These are phyloP conservation scores for Ettlia oleoabundans DNA, from an alignment of 139 green algal genomes.

Conservation along the genomic window DNA sequence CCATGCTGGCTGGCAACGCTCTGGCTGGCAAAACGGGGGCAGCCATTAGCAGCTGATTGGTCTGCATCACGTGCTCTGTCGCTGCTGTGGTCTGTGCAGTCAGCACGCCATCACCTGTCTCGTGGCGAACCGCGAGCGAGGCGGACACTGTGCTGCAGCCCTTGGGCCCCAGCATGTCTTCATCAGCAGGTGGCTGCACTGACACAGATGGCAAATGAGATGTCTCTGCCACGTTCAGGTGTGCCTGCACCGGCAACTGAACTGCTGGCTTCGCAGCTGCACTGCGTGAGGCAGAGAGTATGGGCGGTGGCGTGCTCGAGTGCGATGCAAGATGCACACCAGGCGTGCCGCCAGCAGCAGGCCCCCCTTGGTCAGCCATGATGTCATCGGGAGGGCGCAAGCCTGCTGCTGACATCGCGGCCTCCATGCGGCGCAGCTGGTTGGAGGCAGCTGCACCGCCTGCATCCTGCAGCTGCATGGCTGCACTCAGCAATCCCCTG, in stretches of 20 bases:
- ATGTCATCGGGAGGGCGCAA: too few relatives aligned
- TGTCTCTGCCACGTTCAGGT: background rate
- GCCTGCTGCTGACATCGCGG: background rate
- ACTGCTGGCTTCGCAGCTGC: background rate
- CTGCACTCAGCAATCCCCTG: background rate
- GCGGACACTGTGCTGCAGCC: too few relatives aligned
- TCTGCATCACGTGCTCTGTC: too few relatives aligned
- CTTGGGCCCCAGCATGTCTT: too few relatives aligned
- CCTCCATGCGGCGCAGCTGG: conserved; percentile 8
- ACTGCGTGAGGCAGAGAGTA: too few relatives aligned
- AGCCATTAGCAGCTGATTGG: too few relatives aligned
- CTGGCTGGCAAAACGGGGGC: too few relatives aligned
- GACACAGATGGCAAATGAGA: background rate
- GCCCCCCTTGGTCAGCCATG: background rate
- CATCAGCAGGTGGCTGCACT: background rate
- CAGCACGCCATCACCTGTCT: too few relatives aligned
- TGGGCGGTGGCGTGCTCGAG: too few relatives aligned
- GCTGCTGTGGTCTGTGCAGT: background rate
- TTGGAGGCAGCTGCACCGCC: background rate
- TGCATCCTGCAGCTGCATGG: conserved; percentile 10
- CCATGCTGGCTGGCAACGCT: background rate
- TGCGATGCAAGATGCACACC: too few relatives aligned
- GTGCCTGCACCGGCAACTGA: background rate
- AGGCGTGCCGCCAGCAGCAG: too few relatives aligned
- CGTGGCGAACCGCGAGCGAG: too few relatives aligned